phyloP scores from a whole-genome alignment of 2,329 filamentous ascomycete genomes.

The Colletotrichum sp. region DNA sequence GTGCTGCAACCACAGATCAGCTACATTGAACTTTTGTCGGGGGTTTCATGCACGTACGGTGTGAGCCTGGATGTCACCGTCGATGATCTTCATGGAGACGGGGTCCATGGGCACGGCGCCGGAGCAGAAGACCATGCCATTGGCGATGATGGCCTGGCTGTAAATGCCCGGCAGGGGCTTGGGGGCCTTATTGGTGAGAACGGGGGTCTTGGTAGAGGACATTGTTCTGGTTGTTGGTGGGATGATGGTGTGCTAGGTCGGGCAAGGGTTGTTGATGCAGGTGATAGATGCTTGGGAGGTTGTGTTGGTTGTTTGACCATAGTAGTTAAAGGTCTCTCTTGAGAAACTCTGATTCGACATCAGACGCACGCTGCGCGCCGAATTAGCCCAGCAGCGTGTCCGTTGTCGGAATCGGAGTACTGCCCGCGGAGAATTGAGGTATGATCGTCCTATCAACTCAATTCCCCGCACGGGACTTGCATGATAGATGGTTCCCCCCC shows the following conservation, averaged over 20 bases:
- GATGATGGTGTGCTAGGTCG: not conserved
- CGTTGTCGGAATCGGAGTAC: not conserved
- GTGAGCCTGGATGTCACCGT: constrained; percentile 69
- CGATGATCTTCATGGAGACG: constrained; percentile 60
- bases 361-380: not conserved
- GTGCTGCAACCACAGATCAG: constrained; percentile 36
- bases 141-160: constrained; percentile 68
- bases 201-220: constrained; percentile 34
- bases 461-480: not conserved
- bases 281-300: not conserved
- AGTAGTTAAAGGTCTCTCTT: not conserved
- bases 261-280: not conserved
- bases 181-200: constrained; percentile 45
- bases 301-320: not conserved
- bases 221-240: not conserved
- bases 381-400: not conserved
- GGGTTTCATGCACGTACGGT: constrained; percentile 46
- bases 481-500: not conserved
- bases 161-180: constrained; percentile 44
- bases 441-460: not conserved
- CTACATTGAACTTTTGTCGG: not conserved
- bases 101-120: constrained; percentile 73
- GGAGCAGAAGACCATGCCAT: constrained; percentile 72
- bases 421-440: not conserved
- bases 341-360: not conserved